These are phyloP conservation scores for Cornus controversa DNA, from an alignment of 148 eudicot genomes.

Conservation along the genomic window DNA sequence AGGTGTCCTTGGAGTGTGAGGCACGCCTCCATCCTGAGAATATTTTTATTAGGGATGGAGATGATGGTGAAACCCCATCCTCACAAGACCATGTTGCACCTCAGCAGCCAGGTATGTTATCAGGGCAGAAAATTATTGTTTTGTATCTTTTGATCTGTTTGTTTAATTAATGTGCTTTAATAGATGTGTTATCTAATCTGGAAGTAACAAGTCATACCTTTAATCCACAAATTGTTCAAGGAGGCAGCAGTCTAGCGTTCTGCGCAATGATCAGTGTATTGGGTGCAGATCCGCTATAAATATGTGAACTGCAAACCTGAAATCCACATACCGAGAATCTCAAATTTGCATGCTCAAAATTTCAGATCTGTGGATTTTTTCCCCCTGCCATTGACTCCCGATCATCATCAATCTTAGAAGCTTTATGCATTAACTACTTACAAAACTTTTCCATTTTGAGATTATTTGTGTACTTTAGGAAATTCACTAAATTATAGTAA, in stretches of 20 bases:
- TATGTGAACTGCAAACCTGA: no score
- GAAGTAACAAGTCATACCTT: not conserved
- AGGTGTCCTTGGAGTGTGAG: slow-evolving; percentile 24
- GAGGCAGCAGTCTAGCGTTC: not conserved
- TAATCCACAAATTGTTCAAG: not conserved
- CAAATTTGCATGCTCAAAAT: no score
- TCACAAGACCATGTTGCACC: slow-evolving; percentile 31
- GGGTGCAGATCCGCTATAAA: no score
- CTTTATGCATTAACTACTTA: no score
- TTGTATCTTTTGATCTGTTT: not conserved
- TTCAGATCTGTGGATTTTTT: no score
- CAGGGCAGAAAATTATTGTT: not conserved
- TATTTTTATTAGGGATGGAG: slow-evolving; percentile 23
- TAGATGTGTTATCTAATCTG: slow-evolving; percentile 4
- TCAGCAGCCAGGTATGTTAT: slow-evolving; percentile 30
- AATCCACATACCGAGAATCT: no score
- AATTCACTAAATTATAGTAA: no score
- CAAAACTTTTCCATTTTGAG: no score
- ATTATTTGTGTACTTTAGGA: no score
- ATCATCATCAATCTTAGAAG: no score
- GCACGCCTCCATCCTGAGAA: slow-evolving; percentile 18
- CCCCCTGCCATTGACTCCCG: no score
- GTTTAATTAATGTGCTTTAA: not conserved
- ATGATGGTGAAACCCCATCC: slow-evolving; percentile 27
- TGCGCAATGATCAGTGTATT: no score